phyloP scores from a whole-genome alignment of 495 filamentous ascomycete genomes.

The Neurospora sp. region DNA sequence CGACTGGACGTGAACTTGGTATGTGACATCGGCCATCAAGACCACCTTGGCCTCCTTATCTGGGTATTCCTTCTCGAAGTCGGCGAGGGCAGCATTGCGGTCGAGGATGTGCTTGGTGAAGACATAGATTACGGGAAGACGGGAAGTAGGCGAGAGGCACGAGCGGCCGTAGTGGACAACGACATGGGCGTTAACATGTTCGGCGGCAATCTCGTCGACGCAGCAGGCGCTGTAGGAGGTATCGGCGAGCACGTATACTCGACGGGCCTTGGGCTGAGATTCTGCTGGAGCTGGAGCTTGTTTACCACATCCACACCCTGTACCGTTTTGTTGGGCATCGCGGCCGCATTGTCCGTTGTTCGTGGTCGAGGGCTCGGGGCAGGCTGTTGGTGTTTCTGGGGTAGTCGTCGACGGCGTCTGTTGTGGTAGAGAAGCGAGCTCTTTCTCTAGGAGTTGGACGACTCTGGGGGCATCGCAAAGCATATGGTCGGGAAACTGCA shows the following conservation, averaged over 20 bases:
- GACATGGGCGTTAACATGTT: constrained; percentile 83
- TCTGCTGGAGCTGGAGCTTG: neutral
- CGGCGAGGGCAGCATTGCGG: constrained; percentile 42
- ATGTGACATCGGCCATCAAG: constrained; percentile 85
- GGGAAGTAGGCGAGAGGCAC: constrained; percentile 81
- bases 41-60: constrained; percentile 55
- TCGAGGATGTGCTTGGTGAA: constrained; percentile 67
- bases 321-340: neutral
- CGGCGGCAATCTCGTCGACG: constrained; percentile 93
- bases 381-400: neutral
- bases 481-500: constrained; percentile 94
- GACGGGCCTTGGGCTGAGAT: constrained; percentile 7
- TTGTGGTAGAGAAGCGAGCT: constrained; percentile 32
- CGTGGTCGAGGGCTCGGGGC: neutral
- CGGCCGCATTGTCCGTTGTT: neutral
- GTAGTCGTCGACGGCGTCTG: neutral
- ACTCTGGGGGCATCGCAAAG: constrained; percentile 76
- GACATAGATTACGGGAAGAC: constrained; percentile 84
- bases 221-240: constrained; percentile 97
- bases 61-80: constrained; percentile 61
- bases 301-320: neutral
- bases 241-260: constrained; percentile 79
- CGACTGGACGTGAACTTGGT: constrained; percentile 53
- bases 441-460: constrained; percentile 53
- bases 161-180: constrained; percentile 92